Evolutionary conservation across 2,329 filamentous ascomycete genomes (phyloP), one percentile per base, ranked within the genome.

Genomic region (Trichoderma sp.): DNA sequence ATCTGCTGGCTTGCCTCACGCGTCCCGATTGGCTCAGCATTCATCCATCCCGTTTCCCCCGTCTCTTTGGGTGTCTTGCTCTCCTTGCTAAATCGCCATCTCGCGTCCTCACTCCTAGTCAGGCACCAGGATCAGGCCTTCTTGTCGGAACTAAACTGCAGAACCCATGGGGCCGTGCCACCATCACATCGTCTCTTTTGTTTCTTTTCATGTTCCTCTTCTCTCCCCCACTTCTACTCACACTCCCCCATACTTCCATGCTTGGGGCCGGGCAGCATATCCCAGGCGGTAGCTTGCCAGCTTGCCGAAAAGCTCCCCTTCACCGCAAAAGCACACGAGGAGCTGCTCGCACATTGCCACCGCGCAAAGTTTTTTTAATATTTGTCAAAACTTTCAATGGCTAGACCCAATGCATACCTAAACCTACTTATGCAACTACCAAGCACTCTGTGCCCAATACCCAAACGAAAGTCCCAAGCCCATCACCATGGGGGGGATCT

Each of bases 121-220:
- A 68, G 34, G 65, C 65, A 68, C 65, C 53, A 60, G 65, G 34
- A 32, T 68, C 53, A 60, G 53, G 53, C 65, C 65, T 57, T 43
- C 36, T 68, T 24, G 7, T 47, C 18, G 7, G 34, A 68, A 68
- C 53, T 58, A 47, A 43, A 60, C 65, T 68, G 65, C 65, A 68
- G 53, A 60, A 60, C 34, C 34, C 34, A 58, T 43, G 64, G 51
- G 32, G 64, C 47, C 36, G 11, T 63, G 60, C 26, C 61, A 64
- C 39, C 60, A 28, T 18, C 34, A 24, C 58, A n/a, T 62, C 32
- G 21, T 28, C 36, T 8, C 58, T 26, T 28, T 63, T 34, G 32
- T 43, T 36, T 63, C 24, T 30, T n/a, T 36, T 18, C 34, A 36
- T 36, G 6, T 36, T 36, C 5, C 32, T 30, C 58, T 21, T 62